These are phyloP conservation scores for Penicillium sp. DNA, from an alignment of 2,329 filamentous ascomycete species.

Conservation along the genomic window DNA sequence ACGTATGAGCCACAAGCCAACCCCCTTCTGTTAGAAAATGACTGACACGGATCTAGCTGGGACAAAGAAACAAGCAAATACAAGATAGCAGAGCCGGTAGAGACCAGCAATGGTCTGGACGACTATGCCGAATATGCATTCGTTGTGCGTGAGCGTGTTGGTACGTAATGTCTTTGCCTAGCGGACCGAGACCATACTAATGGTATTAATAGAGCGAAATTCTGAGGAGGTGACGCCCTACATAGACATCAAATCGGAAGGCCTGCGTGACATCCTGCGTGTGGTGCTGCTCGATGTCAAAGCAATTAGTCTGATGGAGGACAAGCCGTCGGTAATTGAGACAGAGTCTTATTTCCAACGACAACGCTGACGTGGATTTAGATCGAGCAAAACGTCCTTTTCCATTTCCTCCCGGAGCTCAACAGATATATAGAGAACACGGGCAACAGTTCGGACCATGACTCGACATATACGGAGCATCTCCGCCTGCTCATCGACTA, in stretches of 20 bases:
- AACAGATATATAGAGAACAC: neutral
- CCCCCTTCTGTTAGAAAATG: constrained; percentile 8
- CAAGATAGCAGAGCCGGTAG: constrained; percentile 29
- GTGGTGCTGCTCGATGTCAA: neutral
- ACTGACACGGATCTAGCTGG: constrained; percentile 24
- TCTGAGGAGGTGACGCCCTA: constrained; percentile 2
- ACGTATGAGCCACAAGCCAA: neutral
- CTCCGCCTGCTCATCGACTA: too few species aligned
- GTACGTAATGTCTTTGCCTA: constrained; percentile 19
- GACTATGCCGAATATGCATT: constrained; percentile 30
- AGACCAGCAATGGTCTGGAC: constrained; percentile 17
- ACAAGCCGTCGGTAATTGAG: constrained; percentile 6
- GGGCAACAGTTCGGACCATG: too few species aligned
- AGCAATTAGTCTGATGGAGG: neutral
- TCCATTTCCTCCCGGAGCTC: neutral
- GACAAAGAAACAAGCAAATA: constrained; percentile 33
- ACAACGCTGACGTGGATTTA: neutral
- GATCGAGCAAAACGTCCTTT: constrained; percentile 3
- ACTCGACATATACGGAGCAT: too few species aligned
- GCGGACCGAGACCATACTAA: neutral
- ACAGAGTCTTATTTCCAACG: neutral
- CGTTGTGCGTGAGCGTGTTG: constrained; percentile 26
- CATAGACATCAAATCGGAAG: constrained; percentile 5
- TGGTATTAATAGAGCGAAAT: constrained; percentile 18
- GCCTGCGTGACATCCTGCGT: neutral